Evolutionary conservation across 2,329 filamentous ascomycete species (phyloP), one percentile per base, ranked within the genome.

Genomic region (Neonectria punicea): DNA sequence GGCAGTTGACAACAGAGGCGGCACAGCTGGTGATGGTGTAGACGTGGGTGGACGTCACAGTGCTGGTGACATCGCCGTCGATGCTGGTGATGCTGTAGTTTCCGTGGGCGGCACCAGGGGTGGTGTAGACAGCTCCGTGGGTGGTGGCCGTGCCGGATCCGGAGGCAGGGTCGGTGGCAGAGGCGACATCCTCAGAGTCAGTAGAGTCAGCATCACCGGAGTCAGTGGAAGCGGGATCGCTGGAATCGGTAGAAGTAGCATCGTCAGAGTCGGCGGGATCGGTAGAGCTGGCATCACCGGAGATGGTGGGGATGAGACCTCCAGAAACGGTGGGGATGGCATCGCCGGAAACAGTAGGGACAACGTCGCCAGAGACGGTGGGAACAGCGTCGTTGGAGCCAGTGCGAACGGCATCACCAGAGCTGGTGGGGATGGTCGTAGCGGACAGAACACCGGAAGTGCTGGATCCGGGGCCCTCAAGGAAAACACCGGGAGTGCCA

Each of bases 1-100:
- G 80, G 74, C 80, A 82, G 77, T 82, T 81, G 65, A 78, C 65
- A 18, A 79, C 78, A 4, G 74, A 73, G 43, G 75, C 76, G 55
- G 76, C 78, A 61, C 80, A 82, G 60, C 73, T 74, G 22, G 80
- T 82, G 36, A 81, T 65, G 28, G 75, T 76, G 68, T 74, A 76
- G 18, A 64, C 63, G n/a, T 69, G 68, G 30, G 75, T 75, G 25
- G 68, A 68, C 9, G 50, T 68, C 5, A 70, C 39, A n/a, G 73
- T 75, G 64, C 68, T 69, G 57, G 70, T 73, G 32, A 70, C 61
- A 32, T 70, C 63, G 41, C 70, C 67, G 5, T 55, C 61, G 53
- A 55, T 61, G 22, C 67, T 67, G 14, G n/a, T 20, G 8, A 32
- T 47, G 20, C 50, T 61, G 2, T 66, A 67, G 60, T 64, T 67